Evolutionary conservation across 805 yeast genomes (phyloP), one percentile per base, ranked within the genome.

Genomic region (Saccharomycopsis synnaedendra): DNA sequence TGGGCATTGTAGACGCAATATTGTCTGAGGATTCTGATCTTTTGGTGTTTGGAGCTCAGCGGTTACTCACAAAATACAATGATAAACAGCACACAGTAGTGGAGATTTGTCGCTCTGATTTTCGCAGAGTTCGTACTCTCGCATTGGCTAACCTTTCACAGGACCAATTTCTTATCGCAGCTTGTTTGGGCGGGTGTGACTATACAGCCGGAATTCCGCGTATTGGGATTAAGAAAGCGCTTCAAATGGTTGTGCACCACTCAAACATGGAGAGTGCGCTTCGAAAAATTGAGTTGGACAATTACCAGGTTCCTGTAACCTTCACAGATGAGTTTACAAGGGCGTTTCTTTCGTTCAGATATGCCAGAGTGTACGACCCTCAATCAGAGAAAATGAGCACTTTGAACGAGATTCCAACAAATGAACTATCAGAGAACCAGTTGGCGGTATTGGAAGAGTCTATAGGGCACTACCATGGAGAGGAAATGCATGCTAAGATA

Each of bases 161-260:
- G 31, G 75, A 72, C 6, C 85, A 86, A 56, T 61, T 86, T 46
- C 70, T 93, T 42, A 69, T 79, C 39, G 75, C 86, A 64, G 97
- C 96, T 1, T 82, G 89, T 55, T 60, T 93, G 4, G 77, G 95
- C n/a, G 99, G 99, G 0, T 93, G 99, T 65, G 99, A 93, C 62
- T 93, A 93, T 59, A 85, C 96, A 0, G 77, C 78, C 47, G 98
- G 99, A 0, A 69, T 93, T 5, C 75, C 82, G 0, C 82, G 83
- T 2, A 71, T 90, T 10, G 99, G 98, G 0, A 69, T 88, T 6
- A 76, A 78, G 41, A 84, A 81, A 31, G 95, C 97, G 0, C 74
- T 83, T 46, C 67, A 65, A 39, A 60, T 82, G 41, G 79, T 86
- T 1, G 68, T 69, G 46, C 68, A 72, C 48, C 70, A 70, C 56